These are phyloP conservation scores for Pyrus hybrid DNA, from an alignment of 331 rosid species.

Conservation along the genomic window DNA sequence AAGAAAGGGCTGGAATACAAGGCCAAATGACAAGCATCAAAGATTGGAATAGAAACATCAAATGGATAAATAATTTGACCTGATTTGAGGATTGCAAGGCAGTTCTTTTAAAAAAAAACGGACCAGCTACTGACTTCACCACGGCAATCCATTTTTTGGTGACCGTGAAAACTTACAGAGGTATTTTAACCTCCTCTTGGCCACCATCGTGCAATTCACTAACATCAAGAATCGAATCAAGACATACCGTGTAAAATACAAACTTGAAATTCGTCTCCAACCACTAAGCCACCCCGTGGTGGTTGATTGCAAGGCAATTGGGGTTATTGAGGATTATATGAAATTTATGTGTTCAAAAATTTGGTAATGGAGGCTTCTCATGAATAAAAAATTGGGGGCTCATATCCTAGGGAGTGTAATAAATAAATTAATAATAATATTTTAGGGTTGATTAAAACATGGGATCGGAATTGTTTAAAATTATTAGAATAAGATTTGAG, in stretches of 20 bases:
- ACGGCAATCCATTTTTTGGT: no score
- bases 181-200: no score
- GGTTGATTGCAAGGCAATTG: slow-evolving; percentile 16
- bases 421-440: background rate
- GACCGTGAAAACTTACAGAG: no score
- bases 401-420: background rate
- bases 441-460: slow-evolving; percentile 18
- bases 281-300: no score
- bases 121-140: no score
- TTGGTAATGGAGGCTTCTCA: slow-evolving; percentile 51
- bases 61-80: slow-evolving; percentile 21
- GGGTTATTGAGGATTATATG: slow-evolving; percentile 9
- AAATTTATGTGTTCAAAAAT: slow-evolving; percentile 49
- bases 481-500: slow-evolving; percentile 13
- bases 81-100: slow-evolving; percentile 5
- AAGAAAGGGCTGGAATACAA: slow-evolving; percentile 10
- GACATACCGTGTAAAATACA: no score
- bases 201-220: no score
- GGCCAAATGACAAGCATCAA: slow-evolving; percentile 30
- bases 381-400: background rate
- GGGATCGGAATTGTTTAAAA: slow-evolving; percentile 16
- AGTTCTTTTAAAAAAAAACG: no score
- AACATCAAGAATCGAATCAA: accelerated
- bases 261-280: no score
- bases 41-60: slow-evolving; percentile 82